Evolutionary conservation across 2,329 filamentous ascomycete species (phyloP), one percentile per base, ranked within the genome.

Genomic region (Myriosclerotinia scirpicola): DNA sequence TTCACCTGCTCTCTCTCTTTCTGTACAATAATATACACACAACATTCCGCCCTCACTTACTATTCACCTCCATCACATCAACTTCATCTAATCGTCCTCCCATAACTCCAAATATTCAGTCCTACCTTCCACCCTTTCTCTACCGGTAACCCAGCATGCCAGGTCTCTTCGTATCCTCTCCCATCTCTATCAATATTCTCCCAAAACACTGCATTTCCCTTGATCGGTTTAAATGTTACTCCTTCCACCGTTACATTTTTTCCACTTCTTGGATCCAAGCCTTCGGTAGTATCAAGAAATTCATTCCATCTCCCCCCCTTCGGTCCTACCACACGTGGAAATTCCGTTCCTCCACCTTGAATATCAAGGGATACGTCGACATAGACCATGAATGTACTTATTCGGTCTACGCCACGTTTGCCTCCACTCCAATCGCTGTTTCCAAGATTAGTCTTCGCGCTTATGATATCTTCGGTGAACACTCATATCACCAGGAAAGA

Each of bases 31-130:
- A 26, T 38, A 30, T 20, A 38, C 12, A 6, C 22, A 34, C 15
- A 11, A n/a, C 22, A 42, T 30, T n/a, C 30, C 14, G 12, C 26
- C n/a, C 34, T 60, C 17, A 15, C 20, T 15, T 36, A 5, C 15
- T 17, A 30, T 50, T 52, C n/a, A 7, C 17, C 20, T 9, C 38
- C 17, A 12, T 48, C 54, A 34, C 36, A 3, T 8, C 42, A 42
- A 26, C 5, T 40, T 66, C 52, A 66, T 40, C 40, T 61, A 8
- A 55, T n/a, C 38, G 52, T 56, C 14, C 44, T 59, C 42, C 73
- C 76, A 85, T 85, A 87, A 75, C 83, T 87, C 86, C 86, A 88
- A 68, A 88, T 86, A 76, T 88, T 88, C 76, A 88, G 75, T 0
- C 85, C 86, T 66, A 87, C 80, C 78, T 88, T 88, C 48, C 77